Evolutionary conservation across 805 yeast genomes (phyloP).

Genomic region (Wickerhamiella sorbophila): DNA sequence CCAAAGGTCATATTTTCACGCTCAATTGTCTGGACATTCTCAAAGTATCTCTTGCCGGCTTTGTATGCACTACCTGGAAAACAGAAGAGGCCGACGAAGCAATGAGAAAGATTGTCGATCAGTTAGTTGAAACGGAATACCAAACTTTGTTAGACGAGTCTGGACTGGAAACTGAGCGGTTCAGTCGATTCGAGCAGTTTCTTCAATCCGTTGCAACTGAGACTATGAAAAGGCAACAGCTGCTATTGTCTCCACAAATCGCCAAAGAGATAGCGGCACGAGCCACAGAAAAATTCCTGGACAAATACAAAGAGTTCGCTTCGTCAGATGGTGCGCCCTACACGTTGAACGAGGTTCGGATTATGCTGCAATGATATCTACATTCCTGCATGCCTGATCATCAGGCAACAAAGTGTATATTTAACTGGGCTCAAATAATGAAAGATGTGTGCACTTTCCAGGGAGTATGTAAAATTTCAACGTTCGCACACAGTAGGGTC

Average conservation of each 20-base stretch:
- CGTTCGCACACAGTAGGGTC: too few relatives aligned
- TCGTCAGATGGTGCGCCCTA: slow-evolving; percentile 4
- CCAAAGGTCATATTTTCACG: slow-evolving; percentile 18
- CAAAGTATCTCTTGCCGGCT: slow-evolving; percentile 20
- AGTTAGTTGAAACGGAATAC: slow-evolving; percentile 19
- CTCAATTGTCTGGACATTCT: slow-evolving; percentile 27
- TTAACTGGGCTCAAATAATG: too few relatives aligned
- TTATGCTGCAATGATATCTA: not conserved
- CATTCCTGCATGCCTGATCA: too few relatives aligned
- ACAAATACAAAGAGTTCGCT: slow-evolving; percentile 20
- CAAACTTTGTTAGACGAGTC: slow-evolving; percentile 15
- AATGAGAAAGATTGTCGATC: slow-evolving; percentile 19
- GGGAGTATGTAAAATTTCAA: too few relatives aligned
- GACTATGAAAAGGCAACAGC: slow-evolving; percentile 18
- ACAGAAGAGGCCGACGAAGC: slow-evolving; percentile 20
- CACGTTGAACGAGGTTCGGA: not conserved
- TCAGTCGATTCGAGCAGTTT: slow-evolving; percentile 21
- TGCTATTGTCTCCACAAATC: slow-evolving; percentile 24
- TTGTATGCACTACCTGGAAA: slow-evolving; percentile 21
- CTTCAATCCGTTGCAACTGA: slow-evolving; percentile 25
- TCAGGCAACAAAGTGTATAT: too few relatives aligned
- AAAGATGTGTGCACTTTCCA: too few relatives aligned
- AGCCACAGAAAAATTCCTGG: slow-evolving; percentile 23
- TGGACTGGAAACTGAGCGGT: slow-evolving; percentile 14
- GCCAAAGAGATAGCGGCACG: slow-evolving; percentile 21